Conservation (phyloP, 73 alveolate species). For the Paramecium pentaurelia region DNA sequence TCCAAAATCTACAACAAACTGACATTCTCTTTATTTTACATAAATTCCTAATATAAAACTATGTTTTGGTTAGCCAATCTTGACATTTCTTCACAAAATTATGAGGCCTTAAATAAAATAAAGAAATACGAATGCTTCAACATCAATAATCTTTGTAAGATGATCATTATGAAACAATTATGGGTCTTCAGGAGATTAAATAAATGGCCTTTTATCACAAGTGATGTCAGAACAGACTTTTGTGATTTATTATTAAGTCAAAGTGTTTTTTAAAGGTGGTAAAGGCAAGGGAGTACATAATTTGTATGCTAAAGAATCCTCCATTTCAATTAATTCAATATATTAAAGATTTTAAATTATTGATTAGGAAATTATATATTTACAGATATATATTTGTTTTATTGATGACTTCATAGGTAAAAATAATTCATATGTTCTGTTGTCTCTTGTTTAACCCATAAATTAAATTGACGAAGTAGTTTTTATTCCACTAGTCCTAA, state of each 20-base stretch:
- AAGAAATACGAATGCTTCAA: neutral
- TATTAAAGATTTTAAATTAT: neutral
- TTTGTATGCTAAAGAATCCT: conserved; percentile 44
- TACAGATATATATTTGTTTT: neutral
- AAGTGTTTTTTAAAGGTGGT: neutral
- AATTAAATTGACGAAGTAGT: neutral
- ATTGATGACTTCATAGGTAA: neutral
- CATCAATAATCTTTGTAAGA: neutral
- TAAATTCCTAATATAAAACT: conserved; percentile 7
- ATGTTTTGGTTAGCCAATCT: conserved; percentile 42
- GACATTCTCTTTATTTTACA: conserved; percentile 34
- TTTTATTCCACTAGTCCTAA: neutral
- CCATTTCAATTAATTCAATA: conserved; percentile 6
- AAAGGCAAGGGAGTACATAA: conserved; percentile 14
- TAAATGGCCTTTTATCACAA: conserved; percentile 38
- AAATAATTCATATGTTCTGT: neutral
- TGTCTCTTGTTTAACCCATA: neutral
- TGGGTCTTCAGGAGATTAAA: neutral
- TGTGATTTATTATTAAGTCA: neutral
- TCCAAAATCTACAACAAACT: neutral
- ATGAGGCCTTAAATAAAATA: neutral
- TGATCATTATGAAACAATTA: neutral
- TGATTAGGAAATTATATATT: neutral
- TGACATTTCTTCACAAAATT: conserved; percentile 27
- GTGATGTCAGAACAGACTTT: conserved; percentile 30